Evolutionary conservation across 371 early-diverging fungal genomes (phyloP).

Genomic region (Hamiltosporidium magnivora): DNA sequence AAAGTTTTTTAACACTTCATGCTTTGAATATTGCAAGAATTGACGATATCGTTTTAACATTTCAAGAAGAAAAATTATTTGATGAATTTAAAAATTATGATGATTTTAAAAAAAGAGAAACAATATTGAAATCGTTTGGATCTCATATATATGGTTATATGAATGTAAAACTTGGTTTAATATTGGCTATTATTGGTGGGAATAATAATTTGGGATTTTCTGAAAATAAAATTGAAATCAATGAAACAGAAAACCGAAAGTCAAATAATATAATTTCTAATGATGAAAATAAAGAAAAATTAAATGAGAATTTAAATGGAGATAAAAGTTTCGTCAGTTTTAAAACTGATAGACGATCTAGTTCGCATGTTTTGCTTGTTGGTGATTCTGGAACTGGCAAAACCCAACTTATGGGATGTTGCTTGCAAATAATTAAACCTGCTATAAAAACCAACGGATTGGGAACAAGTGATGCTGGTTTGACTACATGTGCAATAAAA

Average conservation of each 20-base stretch:
- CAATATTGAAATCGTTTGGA: neutral
- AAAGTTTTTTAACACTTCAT: neutral
- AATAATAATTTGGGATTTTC: neutral
- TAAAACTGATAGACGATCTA: neutral
- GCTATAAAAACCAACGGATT: constrained; percentile 77
- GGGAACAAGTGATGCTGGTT: constrained; percentile 65
- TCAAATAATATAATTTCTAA: neutral
- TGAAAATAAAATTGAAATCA: too few relatives aligned
- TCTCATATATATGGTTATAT: constrained; percentile 2
- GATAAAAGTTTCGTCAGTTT: neutral
- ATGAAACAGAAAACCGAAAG: neutral
- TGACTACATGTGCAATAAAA: constrained; percentile 63
- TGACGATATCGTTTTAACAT: neutral
- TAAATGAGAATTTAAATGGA: neutral
- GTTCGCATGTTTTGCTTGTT: constrained; percentile 60
- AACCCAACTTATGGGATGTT: constrained; percentile 62
- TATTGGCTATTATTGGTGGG: constrained; percentile 1
- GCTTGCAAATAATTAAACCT: constrained; percentile 69
- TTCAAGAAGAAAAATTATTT: neutral
- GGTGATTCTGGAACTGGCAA: constrained; percentile 76
- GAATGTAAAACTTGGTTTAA: constrained; percentile 5
- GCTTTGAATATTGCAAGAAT: neutral
- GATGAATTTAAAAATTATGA: constrained; percentile 1
- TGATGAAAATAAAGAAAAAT: neutral
- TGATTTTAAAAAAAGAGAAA: constrained; percentile 1